phyloP scores from a whole-genome alignment of 805 yeast species.

The Debaryomyces prosopidis region DNA sequence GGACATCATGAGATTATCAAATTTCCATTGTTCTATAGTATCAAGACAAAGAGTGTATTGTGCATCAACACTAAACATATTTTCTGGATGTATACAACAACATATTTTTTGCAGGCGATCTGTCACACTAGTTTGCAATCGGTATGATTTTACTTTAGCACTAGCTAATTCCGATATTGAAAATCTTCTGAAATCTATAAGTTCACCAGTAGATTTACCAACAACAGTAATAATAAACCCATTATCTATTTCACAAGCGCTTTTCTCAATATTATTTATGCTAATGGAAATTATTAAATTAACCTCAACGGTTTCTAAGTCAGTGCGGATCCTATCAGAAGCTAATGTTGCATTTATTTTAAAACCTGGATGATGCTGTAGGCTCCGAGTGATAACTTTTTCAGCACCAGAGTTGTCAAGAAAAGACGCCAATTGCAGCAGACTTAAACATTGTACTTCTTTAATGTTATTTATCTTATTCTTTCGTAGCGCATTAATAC shows the following conservation, averaged over 20 bases:
- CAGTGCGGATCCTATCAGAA: background rate
- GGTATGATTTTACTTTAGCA: conserved; percentile 21
- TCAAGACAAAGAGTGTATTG: background rate
- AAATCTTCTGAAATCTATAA: conserved; percentile 48
- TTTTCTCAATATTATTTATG: background rate
- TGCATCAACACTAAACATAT: conserved; percentile 30
- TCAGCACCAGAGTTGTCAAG: conserved; percentile 44
- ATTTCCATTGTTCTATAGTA: background rate
- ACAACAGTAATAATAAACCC: conserved; percentile 31
- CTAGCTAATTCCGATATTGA: conserved; percentile 20
- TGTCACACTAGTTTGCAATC: conserved; percentile 18
- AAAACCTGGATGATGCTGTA: conserved; percentile 38
- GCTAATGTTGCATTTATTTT: conserved; percentile 9
- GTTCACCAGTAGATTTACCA: conserved; percentile 27
- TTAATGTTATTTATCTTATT: conserved; percentile 32
- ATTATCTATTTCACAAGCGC: conserved; percentile 20
- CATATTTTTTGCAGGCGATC: conserved; percentile 20
- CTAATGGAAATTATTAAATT: background rate
- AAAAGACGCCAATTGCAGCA: conserved; percentile 40
- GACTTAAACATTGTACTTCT: conserved; percentile 26
- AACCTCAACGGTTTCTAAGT: background rate
- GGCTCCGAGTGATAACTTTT: conserved; percentile 31
- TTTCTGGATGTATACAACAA: conserved; percentile 37
- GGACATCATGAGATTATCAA: background rate
- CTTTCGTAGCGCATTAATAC: conserved; percentile 37